phyloP scores from a whole-genome alignment of 2,329 filamentous ascomycete species.

The Talaromyces sp. region DNA sequence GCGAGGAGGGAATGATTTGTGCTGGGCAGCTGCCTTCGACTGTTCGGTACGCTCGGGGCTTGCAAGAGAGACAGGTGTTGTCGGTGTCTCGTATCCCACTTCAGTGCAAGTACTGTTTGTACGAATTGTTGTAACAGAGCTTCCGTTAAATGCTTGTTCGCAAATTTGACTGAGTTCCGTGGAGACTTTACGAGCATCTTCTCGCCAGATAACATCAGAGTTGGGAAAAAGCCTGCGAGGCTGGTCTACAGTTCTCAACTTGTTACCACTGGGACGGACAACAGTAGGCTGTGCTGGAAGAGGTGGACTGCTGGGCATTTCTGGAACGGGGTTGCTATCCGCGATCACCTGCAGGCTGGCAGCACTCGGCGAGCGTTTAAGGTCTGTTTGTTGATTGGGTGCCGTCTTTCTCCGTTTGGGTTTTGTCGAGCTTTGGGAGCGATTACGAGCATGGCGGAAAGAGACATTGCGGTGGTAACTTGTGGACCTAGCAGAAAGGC shows the following conservation, averaged over 20 bases:
- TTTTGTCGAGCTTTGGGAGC: constrained; percentile 35
- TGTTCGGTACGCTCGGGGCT: constrained; percentile 28
- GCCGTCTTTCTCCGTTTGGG: constrained; percentile 23
- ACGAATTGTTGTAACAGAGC: constrained; percentile 55
- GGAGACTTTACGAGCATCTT: constrained; percentile 82
- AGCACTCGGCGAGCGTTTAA: constrained; percentile 29
- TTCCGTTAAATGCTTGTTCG: constrained; percentile 86
- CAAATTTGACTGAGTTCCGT: constrained; percentile 85
- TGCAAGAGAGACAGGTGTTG: constrained; percentile 47
- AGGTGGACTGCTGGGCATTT: constrained; percentile 40
- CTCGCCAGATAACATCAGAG: constrained; percentile 61
- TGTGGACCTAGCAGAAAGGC: constrained; percentile 46
- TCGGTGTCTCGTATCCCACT: constrained; percentile 55
- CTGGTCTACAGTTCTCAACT: constrained; percentile 38
- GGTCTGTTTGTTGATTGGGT: constrained; percentile 24
- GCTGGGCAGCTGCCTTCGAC: constrained; percentile 17
- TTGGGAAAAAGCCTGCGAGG: constrained; percentile 44
- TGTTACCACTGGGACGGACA: constrained; percentile 36
- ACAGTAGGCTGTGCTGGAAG: constrained; percentile 44
- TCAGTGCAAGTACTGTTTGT: constrained; percentile 46
- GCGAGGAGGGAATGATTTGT: constrained; percentile 39
- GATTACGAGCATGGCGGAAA: constrained; percentile 59
- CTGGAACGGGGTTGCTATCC: constrained; percentile 22
- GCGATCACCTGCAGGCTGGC: constrained; percentile 29
- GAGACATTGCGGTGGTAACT: constrained; percentile 65